Evolutionary conservation across 108 stramenopile genomes (phyloP).

Genomic region (Parmales sp.): DNA sequence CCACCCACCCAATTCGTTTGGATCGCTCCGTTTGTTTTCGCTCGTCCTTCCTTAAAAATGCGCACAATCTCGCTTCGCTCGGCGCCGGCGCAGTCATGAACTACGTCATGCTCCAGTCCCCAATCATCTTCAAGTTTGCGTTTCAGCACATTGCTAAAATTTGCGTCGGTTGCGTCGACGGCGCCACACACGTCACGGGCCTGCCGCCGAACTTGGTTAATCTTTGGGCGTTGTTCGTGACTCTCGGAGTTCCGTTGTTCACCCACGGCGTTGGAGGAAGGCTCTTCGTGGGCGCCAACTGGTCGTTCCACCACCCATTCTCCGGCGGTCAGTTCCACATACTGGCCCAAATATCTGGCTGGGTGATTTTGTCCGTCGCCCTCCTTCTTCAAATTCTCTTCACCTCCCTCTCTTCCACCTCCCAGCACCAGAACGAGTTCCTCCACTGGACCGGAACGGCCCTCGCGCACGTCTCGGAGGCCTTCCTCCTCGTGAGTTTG

Average conservation of each 20-base stretch:
- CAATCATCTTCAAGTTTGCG: not conserved
- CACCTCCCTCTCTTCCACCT: not conserved
- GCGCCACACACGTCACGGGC: not conserved
- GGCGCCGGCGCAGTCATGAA: not conserved
- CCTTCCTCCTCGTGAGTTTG: not conserved
- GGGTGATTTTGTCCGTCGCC: not conserved
- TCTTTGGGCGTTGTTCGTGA: not conserved
- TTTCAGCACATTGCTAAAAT: not conserved
- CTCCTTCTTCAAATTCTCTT: not conserved
- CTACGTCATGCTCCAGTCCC: not conserved
- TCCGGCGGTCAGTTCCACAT: not conserved
- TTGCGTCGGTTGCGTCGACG: not conserved
- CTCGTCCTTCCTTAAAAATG: not conserved
- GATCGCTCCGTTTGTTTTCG: not conserved
- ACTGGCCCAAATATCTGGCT: not conserved
- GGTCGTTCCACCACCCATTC: slow-evolving; percentile 11
- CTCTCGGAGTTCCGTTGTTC: not conserved
- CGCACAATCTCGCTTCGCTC: not conserved
- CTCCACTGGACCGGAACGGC: not conserved
- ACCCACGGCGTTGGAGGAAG: slow-evolving; percentile 11
- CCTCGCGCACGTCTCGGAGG: not conserved
- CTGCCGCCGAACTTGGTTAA: too few species aligned
- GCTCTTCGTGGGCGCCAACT: not conserved
- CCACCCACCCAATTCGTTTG: not conserved
- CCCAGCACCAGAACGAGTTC: not conserved